phyloP scores from a whole-genome alignment of 192 early-diverging fungal species.

The Pilobolus umbonatus region DNA sequence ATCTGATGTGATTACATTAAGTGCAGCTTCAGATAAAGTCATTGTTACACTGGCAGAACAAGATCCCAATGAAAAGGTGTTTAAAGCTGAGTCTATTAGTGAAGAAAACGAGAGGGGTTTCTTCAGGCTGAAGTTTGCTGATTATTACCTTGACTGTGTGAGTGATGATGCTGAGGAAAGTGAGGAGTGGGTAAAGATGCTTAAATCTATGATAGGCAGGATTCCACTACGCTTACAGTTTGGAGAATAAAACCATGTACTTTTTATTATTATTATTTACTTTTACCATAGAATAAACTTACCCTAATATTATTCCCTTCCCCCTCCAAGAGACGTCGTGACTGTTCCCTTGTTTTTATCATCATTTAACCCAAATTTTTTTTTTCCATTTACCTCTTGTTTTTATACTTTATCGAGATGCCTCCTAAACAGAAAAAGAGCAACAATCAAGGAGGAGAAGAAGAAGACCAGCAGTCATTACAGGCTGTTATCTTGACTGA shows the following conservation, averaged over 20 bases:
- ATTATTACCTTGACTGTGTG: constrained; percentile 22
- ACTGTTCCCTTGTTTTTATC: too few species aligned
- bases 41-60: constrained; percentile 16
- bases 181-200: constrained; percentile 20
- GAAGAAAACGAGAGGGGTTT: constrained; percentile 18
- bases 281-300: too few species aligned
- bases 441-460: constrained; percentile 29
- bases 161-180: constrained; percentile 23
- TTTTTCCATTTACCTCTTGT: too few species aligned
- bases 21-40: constrained; percentile 17
- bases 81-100: constrained; percentile 12
- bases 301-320: too few species aligned
- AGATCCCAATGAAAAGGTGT: constrained; percentile 3
- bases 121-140: constrained; percentile 15
- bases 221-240: constrained; percentile 13
- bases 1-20: constrained; percentile 13
- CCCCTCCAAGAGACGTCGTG: too few species aligned
- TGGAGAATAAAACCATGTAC: constrained; percentile 16
- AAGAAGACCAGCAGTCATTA: constrained; percentile 62
- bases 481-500: constrained; percentile 94
- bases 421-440: constrained; percentile 24
- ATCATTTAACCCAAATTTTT: too few species aligned
- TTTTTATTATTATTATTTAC: too few species aligned
- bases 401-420: too few species aligned
- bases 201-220: constrained; percentile 21